Evolutionary conservation across 345 rosid genomes (phyloP), one percentile per base, ranked within the genome.

Genomic region (Populus nigra): DNA sequence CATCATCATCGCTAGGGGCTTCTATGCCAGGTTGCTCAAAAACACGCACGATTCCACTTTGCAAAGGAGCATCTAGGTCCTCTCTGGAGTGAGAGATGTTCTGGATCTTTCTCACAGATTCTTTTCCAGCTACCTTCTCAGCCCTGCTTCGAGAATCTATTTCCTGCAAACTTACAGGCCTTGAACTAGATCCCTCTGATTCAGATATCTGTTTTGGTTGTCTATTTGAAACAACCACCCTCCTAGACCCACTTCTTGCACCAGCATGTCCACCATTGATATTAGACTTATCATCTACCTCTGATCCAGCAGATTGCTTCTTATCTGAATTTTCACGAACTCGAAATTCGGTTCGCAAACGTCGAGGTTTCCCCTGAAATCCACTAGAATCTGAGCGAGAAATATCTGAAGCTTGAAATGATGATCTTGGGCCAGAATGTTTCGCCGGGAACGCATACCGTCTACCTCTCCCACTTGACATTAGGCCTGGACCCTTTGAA

Each of bases 1-100:
- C 97, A 82, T 96, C 97, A 83, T 89, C 95, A 50, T 92, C 97
- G 81, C 97, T 90, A 41, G 97, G 95, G 73, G 88, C 90, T 88
- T 94, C 97, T 80, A 91, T 92, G 77, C 93, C 98, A 82, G 89
- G 97, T 85, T 95, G 98, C 89, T 93, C 89, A 73, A 88, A 92
- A 80, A 93, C 80, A 31, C 89, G 91, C 65, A 92, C 92, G 39
- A 92, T 74, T 7, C 99, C 98, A 74, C 94, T 92, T 81, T 91
- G 98, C 80, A 91, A 55, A 71, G 98, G 85, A 79, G 88, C 87
- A 87, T 90, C 99, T 61, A 85, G 88, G 77, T 90, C 91, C 50
- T 86, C 91, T 36, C 81, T 83, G 71, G 86, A 77, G 65, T 49
- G 87, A 63, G 88, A 72, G 74, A 83, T 29, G 49, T 74, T 82